Evolutionary conservation across 805 yeast genomes (phyloP).

Genomic region (Schwanniomyces vanrijiae): DNA sequence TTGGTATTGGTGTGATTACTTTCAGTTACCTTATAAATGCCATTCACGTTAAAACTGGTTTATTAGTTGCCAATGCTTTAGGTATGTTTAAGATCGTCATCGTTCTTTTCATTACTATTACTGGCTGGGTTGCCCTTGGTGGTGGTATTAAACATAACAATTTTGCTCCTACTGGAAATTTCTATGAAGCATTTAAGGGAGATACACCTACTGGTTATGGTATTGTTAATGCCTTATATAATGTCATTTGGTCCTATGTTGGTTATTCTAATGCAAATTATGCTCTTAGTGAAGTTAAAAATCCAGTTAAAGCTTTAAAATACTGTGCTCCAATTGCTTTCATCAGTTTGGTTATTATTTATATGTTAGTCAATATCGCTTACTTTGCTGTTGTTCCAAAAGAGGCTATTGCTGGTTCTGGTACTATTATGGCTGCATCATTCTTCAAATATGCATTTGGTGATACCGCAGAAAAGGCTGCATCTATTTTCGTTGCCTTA

Average conservation of each 20-base stretch:
- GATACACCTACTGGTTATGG: slow-evolving; percentile 61
- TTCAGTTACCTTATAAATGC: slow-evolving; percentile 68
- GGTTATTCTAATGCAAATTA: slow-evolving; percentile 85
- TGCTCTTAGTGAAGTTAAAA: slow-evolving; percentile 75
- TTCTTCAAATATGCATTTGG: slow-evolving; percentile 77
- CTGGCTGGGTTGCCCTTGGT: slow-evolving; percentile 83
- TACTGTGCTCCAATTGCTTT: slow-evolving; percentile 77
- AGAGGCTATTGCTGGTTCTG: slow-evolving; percentile 57
- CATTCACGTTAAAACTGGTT: slow-evolving; percentile 61
- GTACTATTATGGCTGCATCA: slow-evolving; percentile 71
- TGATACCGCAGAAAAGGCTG: slow-evolving; percentile 63
- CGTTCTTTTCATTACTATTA: slow-evolving; percentile 64
- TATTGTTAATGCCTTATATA: slow-evolving; percentile 72
- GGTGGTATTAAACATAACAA: slow-evolving; percentile 59
- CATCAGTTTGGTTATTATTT: slow-evolving; percentile 57
- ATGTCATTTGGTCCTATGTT: slow-evolving; percentile 81
- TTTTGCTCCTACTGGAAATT: slow-evolving; percentile 56
- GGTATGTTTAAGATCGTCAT: slow-evolving; percentile 77
- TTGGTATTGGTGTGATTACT: slow-evolving; percentile 73
- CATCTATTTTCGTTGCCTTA: slow-evolving; percentile 77
- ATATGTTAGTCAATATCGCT: slow-evolving; percentile 75
- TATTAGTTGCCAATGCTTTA: slow-evolving; percentile 58
- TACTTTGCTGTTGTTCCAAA: slow-evolving; percentile 81
- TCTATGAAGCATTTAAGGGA: slow-evolving; percentile 57
- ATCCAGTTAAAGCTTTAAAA: slow-evolving; percentile 68